phyloP scores from a whole-genome alignment of 148 eudicot genomes.

The Selenicereus undatus region DNA sequence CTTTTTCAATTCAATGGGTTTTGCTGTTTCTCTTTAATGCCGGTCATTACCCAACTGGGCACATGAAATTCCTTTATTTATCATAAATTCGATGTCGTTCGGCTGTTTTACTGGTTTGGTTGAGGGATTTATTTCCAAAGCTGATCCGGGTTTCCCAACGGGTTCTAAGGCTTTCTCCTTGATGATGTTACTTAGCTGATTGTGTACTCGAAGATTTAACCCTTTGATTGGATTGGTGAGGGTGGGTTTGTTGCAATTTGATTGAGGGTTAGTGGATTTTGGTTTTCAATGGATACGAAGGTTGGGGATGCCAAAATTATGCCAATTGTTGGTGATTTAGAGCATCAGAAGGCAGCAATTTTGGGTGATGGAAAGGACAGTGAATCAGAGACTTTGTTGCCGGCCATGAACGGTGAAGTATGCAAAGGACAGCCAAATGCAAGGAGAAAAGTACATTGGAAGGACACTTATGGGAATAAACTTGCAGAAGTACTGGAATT shows the following conservation, averaged over 20 bases:
- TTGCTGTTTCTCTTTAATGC: not conserved
- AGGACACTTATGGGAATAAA: constrained; percentile 64
- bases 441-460: constrained; percentile 80
- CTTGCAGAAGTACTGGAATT: constrained; percentile 75
- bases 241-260: constrained; percentile 6
- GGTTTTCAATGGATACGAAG: constrained; percentile 32
- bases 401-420: constrained; percentile 1
- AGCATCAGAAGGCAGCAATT: constrained; percentile 24
- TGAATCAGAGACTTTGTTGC: constrained; percentile 48
- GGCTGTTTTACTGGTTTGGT: not conserved
- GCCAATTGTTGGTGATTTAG: constrained; percentile 32
- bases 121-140: not conserved
- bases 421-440: constrained; percentile 8
- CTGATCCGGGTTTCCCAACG: not conserved
- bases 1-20: not conserved
- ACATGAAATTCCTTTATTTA: not conserved
- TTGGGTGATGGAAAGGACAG: constrained; percentile 29
- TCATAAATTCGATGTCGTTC: not conserved
- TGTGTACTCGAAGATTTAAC: not conserved
- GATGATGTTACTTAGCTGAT: not conserved
- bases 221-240: not conserved
- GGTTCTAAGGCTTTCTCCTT: not conserved
- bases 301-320: constrained; percentile 29
- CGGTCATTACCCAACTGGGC: not conserved
- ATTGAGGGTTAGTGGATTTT: constrained; percentile 5